Evolutionary conservation across 106 monocot species (phyloP).

Genomic region (Phalaenopsis aphrodite): DNA sequence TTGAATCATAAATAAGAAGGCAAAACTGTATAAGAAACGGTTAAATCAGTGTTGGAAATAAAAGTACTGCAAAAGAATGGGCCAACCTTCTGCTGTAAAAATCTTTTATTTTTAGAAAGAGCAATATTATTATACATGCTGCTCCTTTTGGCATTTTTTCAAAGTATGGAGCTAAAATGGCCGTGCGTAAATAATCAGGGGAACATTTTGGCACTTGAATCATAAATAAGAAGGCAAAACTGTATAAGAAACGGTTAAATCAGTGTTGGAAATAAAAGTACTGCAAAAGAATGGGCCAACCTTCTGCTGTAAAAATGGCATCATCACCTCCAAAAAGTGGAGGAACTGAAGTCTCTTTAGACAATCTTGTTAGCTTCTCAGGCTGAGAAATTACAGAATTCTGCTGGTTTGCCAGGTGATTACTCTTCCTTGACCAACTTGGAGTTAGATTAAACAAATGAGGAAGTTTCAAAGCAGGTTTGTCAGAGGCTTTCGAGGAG

Average conservation of each 20-base stretch:
- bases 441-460: conserved; percentile 78
- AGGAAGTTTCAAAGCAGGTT: conserved; percentile 76
- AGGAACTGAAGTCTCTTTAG: not conserved
- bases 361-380: not conserved
- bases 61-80: not conserved
- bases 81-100: not conserved
- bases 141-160: no score
- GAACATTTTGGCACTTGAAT: no score
- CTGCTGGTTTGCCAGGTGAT: conserved; percentile 40
- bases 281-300: not conserved
- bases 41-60: not conserved
- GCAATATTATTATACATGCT: no score
- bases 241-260: no score
- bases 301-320: not conserved
- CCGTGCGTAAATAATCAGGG: no score
- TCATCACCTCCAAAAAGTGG: no score
- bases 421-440: conserved; percentile 61
- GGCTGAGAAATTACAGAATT: not conserved
- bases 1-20: no score
- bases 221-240: no score
- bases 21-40: no score
- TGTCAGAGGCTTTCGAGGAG: conserved; percentile 38
- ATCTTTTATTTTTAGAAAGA: no score
- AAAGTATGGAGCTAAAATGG: no score
- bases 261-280: not conserved